Conservation (phyloP, 2,329 filamentous ascomycete genomes). For the Calycina herbarum region DNA sequence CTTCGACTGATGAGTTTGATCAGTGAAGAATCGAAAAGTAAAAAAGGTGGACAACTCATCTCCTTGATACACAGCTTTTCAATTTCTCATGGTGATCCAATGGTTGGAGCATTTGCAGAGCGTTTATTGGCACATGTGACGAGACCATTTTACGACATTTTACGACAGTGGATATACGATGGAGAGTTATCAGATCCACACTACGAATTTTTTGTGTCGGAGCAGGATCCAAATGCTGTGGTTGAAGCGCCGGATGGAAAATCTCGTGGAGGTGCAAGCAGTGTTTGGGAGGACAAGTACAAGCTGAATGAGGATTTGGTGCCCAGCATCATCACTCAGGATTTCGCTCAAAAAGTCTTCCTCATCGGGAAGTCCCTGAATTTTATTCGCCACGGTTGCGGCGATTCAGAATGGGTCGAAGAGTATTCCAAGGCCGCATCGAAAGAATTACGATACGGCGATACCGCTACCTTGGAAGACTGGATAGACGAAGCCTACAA, state of each 20-base stretch:
- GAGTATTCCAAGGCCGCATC: constrained; percentile 91
- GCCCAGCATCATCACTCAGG: constrained; percentile 86
- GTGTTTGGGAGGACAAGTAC: constrained; percentile 98
- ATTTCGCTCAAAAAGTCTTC: constrained; percentile 95
- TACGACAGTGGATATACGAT: constrained; percentile 97
- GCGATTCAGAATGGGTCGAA: constrained; percentile 93
- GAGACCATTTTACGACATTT: constrained; percentile 92
- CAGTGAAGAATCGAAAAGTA: constrained; percentile 82
- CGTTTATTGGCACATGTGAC: constrained; percentile 84
- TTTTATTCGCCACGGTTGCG: constrained; percentile 94
- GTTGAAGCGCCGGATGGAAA: constrained; percentile 47
- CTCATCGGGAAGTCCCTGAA: constrained; percentile 97
- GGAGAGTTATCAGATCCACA: constrained; percentile 97
- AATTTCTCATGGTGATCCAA: constrained; percentile 90
- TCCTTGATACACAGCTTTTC: constrained; percentile 92
- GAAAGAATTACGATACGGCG: constrained; percentile 87
- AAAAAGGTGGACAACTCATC: constrained; percentile 88
- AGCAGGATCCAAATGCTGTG: constrained; percentile 62
- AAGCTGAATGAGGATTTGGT: constrained; percentile 82
- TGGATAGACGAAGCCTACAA: constrained; percentile 98
- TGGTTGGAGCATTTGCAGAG: constrained; percentile 91
- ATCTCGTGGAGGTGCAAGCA: constrained; percentile 67
- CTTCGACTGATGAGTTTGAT: constrained; percentile 91
- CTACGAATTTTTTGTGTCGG: constrained; percentile 89
- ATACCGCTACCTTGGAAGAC: constrained; percentile 84